A percentile compares a stretch with the other conserved stretches of the same genome.
Conservation (phyloP, 768 basidiomycete species). For the Termitomyces sp. region DNA sequence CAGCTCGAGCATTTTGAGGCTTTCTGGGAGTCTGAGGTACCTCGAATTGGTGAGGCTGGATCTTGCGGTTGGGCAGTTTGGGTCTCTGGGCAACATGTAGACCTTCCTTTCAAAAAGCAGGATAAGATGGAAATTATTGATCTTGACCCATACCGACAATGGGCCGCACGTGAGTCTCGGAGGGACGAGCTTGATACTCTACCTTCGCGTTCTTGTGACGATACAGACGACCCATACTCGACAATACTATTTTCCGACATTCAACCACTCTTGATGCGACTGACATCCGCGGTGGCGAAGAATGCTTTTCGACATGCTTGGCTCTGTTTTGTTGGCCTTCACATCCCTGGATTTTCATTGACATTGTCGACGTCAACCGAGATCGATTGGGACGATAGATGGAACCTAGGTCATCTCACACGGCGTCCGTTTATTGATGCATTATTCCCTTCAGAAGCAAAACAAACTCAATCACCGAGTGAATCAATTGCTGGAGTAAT, state of each 20-base stretch:
- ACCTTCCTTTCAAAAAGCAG: constrained; percentile 12
- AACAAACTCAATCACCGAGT: constrained; percentile 31
- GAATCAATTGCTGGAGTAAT: constrained; percentile 63
- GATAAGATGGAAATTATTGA: constrained; percentile 14
- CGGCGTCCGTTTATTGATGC: constrained; percentile 37
- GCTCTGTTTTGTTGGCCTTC: constrained; percentile 66
- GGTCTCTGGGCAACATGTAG: constrained; percentile 39
- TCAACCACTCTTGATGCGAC: constrained; percentile 45
- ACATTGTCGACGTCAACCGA: constrained; percentile 26
- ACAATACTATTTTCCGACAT: constrained; percentile 73
- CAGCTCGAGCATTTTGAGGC: constrained; percentile 62
- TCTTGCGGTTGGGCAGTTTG: constrained; percentile 69
- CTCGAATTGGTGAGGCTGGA: constrained; percentile 65
- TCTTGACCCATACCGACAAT: constrained; percentile 63
- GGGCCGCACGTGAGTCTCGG: constrained; percentile 53
- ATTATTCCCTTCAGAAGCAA: constrained; percentile 42
- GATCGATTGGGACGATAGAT: constrained; percentile 61
- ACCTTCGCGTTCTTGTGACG: constrained; percentile 51
- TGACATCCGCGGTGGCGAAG: constrained; percentile 41
- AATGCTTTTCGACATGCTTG: constrained; percentile 59
- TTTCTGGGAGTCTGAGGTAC: constrained; percentile 80
- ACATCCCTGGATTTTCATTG: constrained; percentile 58
- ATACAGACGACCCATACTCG: constrained; percentile 62
- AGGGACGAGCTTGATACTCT: constrained; percentile 38
- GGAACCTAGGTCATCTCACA: constrained; percentile 46